Evolutionary conservation across 257 asterid genomes (phyloP).

Genomic region (Nicotiana obtusifolia): DNA sequence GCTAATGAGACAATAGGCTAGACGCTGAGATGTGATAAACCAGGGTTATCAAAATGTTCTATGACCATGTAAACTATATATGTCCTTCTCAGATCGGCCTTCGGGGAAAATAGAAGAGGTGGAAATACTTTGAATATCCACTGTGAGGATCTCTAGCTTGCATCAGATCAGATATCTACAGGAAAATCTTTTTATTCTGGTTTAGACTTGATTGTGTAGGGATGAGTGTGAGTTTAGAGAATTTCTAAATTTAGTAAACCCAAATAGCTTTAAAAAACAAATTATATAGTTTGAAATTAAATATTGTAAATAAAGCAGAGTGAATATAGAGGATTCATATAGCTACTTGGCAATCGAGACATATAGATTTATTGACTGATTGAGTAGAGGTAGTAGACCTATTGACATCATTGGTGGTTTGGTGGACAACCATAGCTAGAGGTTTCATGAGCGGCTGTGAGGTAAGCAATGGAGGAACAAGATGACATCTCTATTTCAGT

Average conservation of each 20-base stretch:
- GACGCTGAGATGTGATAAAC: neutral
- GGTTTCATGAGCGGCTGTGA: neutral
- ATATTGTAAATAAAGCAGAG: neutral
- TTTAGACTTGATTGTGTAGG: neutral
- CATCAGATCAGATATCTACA: neutral
- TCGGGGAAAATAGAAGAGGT: neutral
- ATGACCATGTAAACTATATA: neutral
- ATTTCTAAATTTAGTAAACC: neutral
- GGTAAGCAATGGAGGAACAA: neutral
- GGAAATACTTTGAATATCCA: neutral
- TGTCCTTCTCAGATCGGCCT: neutral
- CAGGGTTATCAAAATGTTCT: neutral
- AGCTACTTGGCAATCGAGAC: neutral
- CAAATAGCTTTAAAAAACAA: neutral
- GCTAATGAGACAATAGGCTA: neutral
- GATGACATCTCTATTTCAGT: neutral
- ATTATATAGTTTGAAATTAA: neutral
- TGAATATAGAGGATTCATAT: neutral
- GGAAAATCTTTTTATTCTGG: neutral
- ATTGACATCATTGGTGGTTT: neutral
- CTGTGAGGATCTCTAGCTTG: neutral
- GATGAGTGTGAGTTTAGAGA: neutral
- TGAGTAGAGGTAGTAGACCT: neutral
- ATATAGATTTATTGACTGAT: neutral
- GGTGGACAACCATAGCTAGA: neutral